Evolutionary conservation across 805 yeast genomes (phyloP).

Genomic region (Saccharomyces mikatae): DNA sequence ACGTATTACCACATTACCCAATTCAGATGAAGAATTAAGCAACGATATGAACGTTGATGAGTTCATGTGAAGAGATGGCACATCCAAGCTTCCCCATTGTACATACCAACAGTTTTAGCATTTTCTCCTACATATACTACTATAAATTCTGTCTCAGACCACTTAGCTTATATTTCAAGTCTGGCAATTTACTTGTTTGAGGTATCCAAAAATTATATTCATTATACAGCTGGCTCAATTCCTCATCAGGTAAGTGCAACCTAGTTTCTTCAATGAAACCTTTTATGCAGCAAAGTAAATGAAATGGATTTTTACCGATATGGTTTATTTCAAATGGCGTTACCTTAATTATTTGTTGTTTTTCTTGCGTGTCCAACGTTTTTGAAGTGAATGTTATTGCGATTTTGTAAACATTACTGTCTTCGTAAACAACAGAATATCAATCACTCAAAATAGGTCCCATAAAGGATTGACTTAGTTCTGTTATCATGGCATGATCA

Average conservation of each 20-base stretch:
- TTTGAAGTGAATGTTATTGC: slow-evolving; percentile 69
- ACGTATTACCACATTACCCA: neutral
- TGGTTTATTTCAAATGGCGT: neutral
- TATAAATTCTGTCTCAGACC: slow-evolving; percentile 35
- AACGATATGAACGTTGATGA: neutral
- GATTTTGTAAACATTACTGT: slow-evolving; percentile 71
- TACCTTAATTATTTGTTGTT: neutral
- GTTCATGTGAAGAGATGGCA: neutral
- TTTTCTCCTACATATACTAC: neutral
- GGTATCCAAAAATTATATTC: slow-evolving; percentile 87
- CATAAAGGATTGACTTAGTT: slow-evolving; percentile 68
- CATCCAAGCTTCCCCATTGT: neutral
- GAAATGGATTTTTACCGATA: slow-evolving; percentile 69
- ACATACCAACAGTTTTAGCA: neutral
- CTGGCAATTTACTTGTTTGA: slow-evolving; percentile 69
- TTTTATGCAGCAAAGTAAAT: slow-evolving; percentile 87
- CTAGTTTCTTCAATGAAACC: slow-evolving; percentile 67
- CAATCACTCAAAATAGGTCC: slow-evolving; percentile 95
- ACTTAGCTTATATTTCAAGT: slow-evolving; percentile 69
- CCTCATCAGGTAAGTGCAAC: slow-evolving; percentile 43
- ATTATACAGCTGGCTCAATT: slow-evolving; percentile 50
- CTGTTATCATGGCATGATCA: slow-evolving; percentile 82
- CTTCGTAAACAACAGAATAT: slow-evolving; percentile 82
- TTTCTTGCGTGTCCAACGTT: slow-evolving; percentile 40
- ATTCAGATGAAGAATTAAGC: neutral